Percentiles rank a stretch among this genome's conserved stretches.
These are phyloP conservation scores for Xylaria intraflava DNA, from an alignment of 495 filamentous ascomycete species.

Conservation along the genomic window DNA sequence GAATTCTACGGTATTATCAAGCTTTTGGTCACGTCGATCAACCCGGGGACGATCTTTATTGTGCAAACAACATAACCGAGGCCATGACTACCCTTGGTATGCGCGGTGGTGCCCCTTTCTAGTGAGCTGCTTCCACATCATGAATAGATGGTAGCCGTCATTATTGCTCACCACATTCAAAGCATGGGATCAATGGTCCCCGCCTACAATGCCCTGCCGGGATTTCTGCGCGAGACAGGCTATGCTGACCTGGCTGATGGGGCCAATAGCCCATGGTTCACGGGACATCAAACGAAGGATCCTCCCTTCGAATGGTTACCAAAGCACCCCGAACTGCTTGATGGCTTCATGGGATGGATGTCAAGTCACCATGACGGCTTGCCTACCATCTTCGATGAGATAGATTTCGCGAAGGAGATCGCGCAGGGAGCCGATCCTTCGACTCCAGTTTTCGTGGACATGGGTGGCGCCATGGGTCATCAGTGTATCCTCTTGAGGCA, in stretches of 20 bases:
- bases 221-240: slow-evolving; percentile 1
- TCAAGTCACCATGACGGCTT: slow-evolving; percentile 7
- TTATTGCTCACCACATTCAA: not conserved
- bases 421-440: not conserved
- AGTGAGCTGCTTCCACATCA: slow-evolving; percentile 17
- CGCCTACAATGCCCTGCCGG: slow-evolving; percentile 26
- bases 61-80: slow-evolving; percentile 26
- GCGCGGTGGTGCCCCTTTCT: slow-evolving; percentile 26
- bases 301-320: slow-evolving; percentile 25
- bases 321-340: not conserved
- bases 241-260: slow-evolving; percentile 3
- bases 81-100: slow-evolving; percentile 18
- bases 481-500: slow-evolving; percentile 34
- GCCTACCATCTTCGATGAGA: slow-evolving; percentile 8
- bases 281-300: slow-evolving; percentile 15
- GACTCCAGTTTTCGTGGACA: slow-evolving; percentile 13
- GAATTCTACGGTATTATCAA: slow-evolving; percentile 39
- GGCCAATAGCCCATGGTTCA: not conserved
- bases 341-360: slow-evolving; percentile 8
- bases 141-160: not conserved
- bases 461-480: slow-evolving; percentile 32
- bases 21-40: slow-evolving; percentile 33
- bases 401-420: slow-evolving; percentile 10
- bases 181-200: slow-evolving; percentile 30
- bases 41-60: slow-evolving; percentile 26